Conservation (phyloP, 768 basidiomycete species). For the Xanthoconium purpureum region DNA sequence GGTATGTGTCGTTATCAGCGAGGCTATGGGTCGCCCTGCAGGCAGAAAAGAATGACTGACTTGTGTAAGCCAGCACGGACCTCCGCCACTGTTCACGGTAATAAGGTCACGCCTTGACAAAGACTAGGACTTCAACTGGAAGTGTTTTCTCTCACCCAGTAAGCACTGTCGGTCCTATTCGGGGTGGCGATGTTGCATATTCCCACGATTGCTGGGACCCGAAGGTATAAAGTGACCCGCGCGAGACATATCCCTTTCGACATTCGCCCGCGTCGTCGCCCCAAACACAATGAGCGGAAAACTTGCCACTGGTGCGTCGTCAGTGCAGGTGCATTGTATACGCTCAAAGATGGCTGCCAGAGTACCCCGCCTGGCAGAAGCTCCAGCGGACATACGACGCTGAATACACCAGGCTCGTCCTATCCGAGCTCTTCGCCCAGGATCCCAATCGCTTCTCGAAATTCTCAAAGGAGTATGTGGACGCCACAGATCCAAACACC, state of each 20-base stretch:
- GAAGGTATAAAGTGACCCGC: conserved; percentile 13
- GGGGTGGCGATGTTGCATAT: background rate
- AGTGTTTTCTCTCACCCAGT: background rate
- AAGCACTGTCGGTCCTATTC: too few species aligned
- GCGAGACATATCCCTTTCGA: background rate
- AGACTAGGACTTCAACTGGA: too few species aligned
- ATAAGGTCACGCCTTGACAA: too few species aligned
- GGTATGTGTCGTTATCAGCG: too few species aligned
- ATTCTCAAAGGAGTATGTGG: conserved; percentile 76
- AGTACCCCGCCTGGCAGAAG: conserved; percentile 87
- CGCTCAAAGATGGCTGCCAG: conserved; percentile 38
- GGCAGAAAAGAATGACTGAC: too few species aligned
- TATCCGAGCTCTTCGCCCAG: conserved; percentile 89
- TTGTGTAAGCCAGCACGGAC: too few species aligned
- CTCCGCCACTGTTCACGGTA: too few species aligned
- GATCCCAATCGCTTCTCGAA: conserved; percentile 85
- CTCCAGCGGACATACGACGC: conserved; percentile 81
- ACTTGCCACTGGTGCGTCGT: conserved; percentile 52
- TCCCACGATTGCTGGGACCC: conserved; percentile 23
- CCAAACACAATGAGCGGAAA: conserved; percentile 55
- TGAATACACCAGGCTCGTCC: conserved; percentile 68
- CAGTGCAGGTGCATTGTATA: background rate
- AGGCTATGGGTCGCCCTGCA: too few species aligned
- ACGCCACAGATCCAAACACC: conserved; percentile 60
- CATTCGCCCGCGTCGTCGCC: conserved; percentile 4